phyloP scores from a whole-genome alignment of 202 grass and related monocot genomes.

The Panicum hallii region DNA sequence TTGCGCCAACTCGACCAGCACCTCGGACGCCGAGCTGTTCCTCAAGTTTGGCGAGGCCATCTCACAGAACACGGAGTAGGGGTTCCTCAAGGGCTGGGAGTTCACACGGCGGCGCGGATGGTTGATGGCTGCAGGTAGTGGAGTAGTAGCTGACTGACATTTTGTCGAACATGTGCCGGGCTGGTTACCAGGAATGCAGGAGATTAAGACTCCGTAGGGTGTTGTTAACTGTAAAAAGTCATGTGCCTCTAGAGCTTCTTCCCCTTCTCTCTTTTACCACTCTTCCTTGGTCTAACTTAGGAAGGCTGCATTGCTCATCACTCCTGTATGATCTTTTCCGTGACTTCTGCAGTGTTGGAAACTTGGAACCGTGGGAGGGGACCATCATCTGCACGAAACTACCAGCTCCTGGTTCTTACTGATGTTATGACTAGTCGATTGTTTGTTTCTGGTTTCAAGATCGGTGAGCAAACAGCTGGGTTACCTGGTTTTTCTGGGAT shows the following conservation, averaged over 20 bases:
- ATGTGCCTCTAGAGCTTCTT: background rate
- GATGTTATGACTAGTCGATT: background rate
- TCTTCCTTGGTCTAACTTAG: conserved; percentile 24
- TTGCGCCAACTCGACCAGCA: conserved; percentile 62
- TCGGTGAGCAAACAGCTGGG: background rate
- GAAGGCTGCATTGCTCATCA: conserved; percentile 6
- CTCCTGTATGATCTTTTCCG: background rate
- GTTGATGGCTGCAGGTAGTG: conserved; percentile 18
- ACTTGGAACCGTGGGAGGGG: conserved; percentile 19
- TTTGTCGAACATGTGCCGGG: conserved; percentile 37
- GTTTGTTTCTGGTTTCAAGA: background rate
- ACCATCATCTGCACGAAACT: conserved; percentile 24
- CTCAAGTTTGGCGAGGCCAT: conserved; percentile 94
- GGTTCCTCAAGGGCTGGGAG: background rate
- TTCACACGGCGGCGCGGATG: background rate
- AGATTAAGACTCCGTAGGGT: conserved; percentile 39
- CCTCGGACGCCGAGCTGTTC: conserved; percentile 88
- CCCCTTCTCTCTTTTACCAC: background rate
- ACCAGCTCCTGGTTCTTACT: background rate
- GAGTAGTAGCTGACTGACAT: conserved; percentile 43
- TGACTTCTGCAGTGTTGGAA: conserved; percentile 19
- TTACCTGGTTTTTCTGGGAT: background rate
- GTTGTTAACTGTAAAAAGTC: conserved; percentile 56
- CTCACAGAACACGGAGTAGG: conserved; percentile 81
- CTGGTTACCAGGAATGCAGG: conserved; percentile 2